Conservation (phyloP, 345 rosid genomes). For the Dimocarpus longan region DNA sequence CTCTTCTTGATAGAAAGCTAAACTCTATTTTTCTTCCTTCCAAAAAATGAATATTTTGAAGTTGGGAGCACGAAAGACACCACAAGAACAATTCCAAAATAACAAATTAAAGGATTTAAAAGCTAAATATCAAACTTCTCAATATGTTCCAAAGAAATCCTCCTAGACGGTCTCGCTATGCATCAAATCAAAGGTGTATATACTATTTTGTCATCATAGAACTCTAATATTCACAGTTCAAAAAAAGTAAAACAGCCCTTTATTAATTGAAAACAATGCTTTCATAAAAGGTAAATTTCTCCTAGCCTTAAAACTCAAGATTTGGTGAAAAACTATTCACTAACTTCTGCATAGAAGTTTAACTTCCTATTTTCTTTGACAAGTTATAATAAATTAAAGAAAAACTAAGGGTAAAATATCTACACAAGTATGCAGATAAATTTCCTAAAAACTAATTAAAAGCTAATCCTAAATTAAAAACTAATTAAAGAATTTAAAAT, state of each 20-base stretch:
- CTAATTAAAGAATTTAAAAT: neutral
- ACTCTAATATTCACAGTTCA: neutral
- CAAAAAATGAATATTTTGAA: neutral
- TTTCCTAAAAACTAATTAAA: neutral
- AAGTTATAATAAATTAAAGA: neutral
- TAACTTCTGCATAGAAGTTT: neutral
- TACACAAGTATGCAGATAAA: neutral
- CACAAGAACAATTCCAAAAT: neutral
- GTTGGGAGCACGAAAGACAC: neutral
- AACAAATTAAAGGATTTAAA: neutral
- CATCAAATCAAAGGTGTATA: slow-evolving; percentile 4
- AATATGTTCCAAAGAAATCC: slow-evolving; percentile 7
- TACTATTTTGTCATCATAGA: slow-evolving; percentile 9
- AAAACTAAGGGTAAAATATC: neutral
- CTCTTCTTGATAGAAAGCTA: neutral
- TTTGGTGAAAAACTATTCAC: neutral
- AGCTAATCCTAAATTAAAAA: neutral
- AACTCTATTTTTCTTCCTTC: neutral
- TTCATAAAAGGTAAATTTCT: neutral
- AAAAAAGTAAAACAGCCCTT: neutral
- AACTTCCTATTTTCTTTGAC: neutral
- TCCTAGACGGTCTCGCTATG: neutral
- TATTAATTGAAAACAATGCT: neutral
- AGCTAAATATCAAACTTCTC: slow-evolving; percentile 7
- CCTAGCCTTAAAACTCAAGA: neutral